phyloP scores from a whole-genome alignment of 169 alveolate genomes.

The Eimeria sp. region DNA sequence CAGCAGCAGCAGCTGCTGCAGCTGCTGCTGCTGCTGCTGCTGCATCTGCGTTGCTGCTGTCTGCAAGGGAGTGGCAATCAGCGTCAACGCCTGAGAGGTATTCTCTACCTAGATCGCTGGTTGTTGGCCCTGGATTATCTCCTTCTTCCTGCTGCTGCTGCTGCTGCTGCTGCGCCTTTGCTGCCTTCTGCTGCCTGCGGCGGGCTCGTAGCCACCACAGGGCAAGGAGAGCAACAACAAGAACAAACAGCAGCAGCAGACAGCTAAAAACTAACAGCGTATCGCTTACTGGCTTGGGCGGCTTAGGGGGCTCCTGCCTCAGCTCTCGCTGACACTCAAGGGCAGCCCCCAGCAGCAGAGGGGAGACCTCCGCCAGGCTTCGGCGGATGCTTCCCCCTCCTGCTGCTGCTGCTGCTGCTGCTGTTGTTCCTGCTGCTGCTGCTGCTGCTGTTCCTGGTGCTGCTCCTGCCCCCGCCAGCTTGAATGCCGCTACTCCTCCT shows the following conservation, averaged over 20 bases:
- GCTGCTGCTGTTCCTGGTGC: too few relatives aligned
- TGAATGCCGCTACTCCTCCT: background rate
- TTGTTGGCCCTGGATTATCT: background rate
- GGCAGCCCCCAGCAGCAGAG: conserved; percentile 27
- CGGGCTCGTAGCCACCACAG: conserved; percentile 68
- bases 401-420: background rate
- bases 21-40: background rate
- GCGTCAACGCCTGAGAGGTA: conserved; percentile 2
- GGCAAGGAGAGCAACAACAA: conserved; percentile 55
- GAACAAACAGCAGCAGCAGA: conserved; percentile 70
- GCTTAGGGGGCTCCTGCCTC: conserved; percentile 70
- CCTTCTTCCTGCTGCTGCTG: conserved; percentile 3
- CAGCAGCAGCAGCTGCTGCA: background rate
- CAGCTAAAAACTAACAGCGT: conserved; percentile 69
- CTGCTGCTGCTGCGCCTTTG: conserved; percentile 60
- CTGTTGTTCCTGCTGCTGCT: conserved; percentile 3
- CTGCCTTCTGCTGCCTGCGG: conserved; percentile 39
- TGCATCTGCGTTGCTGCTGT: background rate
- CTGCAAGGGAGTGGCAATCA: conserved; percentile 11
- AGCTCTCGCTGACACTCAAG: conserved; percentile 70
- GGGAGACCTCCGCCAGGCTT: conserved; percentile 13
- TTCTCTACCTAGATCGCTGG: conserved; percentile 19
- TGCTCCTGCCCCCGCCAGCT: too few relatives aligned
- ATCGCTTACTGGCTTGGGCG: conserved; percentile 68
- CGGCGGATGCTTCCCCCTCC: background rate